phyloP scores from a whole-genome alignment of 805 yeast species.

The Ogataea ramenticola region DNA sequence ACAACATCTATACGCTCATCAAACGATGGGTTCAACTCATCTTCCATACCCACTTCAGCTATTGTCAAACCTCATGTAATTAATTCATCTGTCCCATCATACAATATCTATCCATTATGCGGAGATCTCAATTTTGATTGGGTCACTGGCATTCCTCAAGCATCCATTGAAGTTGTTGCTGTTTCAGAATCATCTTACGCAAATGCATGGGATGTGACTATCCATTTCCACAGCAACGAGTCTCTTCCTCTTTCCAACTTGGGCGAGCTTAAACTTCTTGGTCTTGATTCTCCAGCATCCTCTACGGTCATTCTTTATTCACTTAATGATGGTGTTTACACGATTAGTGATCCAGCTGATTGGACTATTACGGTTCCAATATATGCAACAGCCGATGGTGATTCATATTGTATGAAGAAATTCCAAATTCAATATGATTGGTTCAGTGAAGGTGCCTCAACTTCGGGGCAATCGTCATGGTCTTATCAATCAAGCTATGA shows the following conservation, averaged over 20 bases:
- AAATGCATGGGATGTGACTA: not conserved
- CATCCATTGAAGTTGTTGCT: conserved; percentile 1
- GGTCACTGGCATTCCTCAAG: conserved; percentile 9
- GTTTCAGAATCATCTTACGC: not conserved
- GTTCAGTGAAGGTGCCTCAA: conserved; percentile 13
- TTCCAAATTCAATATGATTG: conserved; percentile 23
- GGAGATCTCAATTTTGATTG: conserved; percentile 5
- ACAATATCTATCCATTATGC: conserved; percentile 5
- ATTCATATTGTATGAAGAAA: conserved; percentile 11
- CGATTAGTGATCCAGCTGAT: no score
- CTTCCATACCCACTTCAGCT: not conserved
- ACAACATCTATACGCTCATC: no score
- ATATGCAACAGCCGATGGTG: conserved; percentile 13
- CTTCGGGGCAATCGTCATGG: conserved; percentile 2
- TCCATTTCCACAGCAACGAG: not conserved
- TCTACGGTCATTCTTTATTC: conserved; percentile 13
- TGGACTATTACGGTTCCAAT: conserved; percentile 1
- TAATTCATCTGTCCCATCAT: not conserved
- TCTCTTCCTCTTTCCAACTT: conserved; percentile 4
- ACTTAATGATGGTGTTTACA: conserved; percentile 5
- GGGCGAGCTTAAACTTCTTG: conserved; percentile 13
- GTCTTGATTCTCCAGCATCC: conserved; percentile 16
- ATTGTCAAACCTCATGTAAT: not conserved
- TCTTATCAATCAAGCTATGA: conserved; percentile 11
- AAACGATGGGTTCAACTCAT: no score